Conservation (phyloP, 2,329 filamentous ascomycete genomes). For the Fusarium citri region DNA sequence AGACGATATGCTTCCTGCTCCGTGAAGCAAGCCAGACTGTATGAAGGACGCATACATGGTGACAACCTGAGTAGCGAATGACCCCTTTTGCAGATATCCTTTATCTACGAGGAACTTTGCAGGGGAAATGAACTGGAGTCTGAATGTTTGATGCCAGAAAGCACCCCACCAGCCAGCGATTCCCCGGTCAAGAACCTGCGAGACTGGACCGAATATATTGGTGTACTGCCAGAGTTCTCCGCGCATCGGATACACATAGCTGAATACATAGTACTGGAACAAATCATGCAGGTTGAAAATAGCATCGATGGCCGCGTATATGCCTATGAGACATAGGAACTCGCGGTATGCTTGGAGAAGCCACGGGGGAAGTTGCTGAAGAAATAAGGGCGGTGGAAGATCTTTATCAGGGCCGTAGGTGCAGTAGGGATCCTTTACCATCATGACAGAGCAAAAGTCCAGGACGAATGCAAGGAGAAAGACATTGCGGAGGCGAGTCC, state of each 20-base stretch:
- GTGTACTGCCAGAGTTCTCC: conserved; percentile 65
- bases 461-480: conserved; percentile 72
- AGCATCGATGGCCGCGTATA: conserved; percentile 70
- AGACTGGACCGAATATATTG: conserved; percentile 66
- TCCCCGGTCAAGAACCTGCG: conserved; percentile 72
- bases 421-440: conserved; percentile 85
- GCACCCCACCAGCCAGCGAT: conserved; percentile 84
- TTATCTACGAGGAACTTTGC: conserved; percentile 58
- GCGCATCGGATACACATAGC: conserved; percentile 63
- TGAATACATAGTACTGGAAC: conserved; percentile 61
- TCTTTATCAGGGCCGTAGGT: conserved; percentile 60
- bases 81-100: conserved; percentile 54
- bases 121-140: conserved; percentile 75
- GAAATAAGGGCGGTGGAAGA: conserved; percentile 55
- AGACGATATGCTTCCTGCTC: conserved; percentile 74
- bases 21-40: conserved; percentile 77
- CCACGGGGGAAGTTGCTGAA: conserved; percentile 55
- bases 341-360: conserved; percentile 68
- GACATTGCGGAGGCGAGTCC: conserved; percentile 58
- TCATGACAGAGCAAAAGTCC: conserved; percentile 75
- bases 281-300: conserved; percentile 72
- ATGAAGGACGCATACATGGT: conserved; percentile 63
- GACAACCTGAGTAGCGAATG: conserved; percentile 39
- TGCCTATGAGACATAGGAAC: conserved; percentile 63
- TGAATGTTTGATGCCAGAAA: conserved; percentile 94